Base-by-base conservation (phyloP, 257 asterid genomes). In the Solanum arcanum region DNA sequence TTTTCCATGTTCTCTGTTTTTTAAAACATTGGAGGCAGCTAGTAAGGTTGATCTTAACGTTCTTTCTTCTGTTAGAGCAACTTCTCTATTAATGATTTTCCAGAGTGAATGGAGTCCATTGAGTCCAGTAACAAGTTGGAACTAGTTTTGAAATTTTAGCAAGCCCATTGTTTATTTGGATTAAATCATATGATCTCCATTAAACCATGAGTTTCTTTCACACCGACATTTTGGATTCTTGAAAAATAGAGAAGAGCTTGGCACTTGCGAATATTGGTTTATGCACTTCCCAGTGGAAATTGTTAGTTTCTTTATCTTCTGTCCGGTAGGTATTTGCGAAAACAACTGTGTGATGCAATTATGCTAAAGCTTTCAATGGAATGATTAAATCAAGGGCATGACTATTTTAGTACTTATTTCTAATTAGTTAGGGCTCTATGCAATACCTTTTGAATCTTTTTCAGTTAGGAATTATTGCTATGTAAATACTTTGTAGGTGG, bases 401-500 rank as follows among this genome's bases (percentile, higher is more conserved):
- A 12, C 20, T 47, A 16, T 46, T 78, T 46, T 15, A 25, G 84
- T 25, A 25, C 39, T 46, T 78, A 13, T 44, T 78, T 78, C 25
- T 46, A 14, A 25, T 78, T 76, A 42, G 66, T 78, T 78, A 6
- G 11, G 46, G 46, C 8, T 49, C 70, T 81, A 49, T 81, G 12
- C 20, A 49, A 49, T 10, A 29, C 69, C 31, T 81, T 83, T 86
- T 47, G 60, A 86, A 47, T 20, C 20, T 68, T 80, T 10, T 87
- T 83, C 76, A 88, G 86, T 52, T 78, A 83, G 20, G 49, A 47
- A 18, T 18, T n/a, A 83, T 68, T 83, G 83, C 72, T 62, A 90
- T 27, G 31, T 88, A 69, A 66, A 88, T 89, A 70, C 90, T 74
- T 86, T 85, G 70, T 83, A 97, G 99, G 98, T 97, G 86, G 90